Evolutionary conservation across 768 basidiomycete genomes (phyloP), one percentile per base, ranked within the genome.

Genomic region (Tulasnella sp.): DNA sequence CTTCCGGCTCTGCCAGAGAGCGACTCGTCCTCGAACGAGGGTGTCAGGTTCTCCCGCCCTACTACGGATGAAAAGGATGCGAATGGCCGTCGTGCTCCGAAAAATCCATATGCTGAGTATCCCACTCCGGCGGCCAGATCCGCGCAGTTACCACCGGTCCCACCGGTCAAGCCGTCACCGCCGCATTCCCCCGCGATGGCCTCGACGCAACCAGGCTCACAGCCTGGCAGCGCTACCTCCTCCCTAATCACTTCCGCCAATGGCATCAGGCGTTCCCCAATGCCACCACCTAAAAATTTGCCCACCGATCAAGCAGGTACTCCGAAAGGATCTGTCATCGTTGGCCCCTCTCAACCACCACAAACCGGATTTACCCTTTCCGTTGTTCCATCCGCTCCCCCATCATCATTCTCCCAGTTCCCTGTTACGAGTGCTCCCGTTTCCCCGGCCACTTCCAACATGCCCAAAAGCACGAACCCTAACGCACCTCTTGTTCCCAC

Each of bases 191-290:
- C 70, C 34, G 39, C 72, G 11, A 25, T 45, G 22, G 38, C 31
- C 5, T 64, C 19, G 12, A 71, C 49, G 77, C 68, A 72, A 72
- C 64, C 45, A 76, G 58, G 29, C 17, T 64, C 40, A 39, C 37
- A 38, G 12, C 69, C 37, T 64, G 36, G 38, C 75, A 31, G n/a
- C 54, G 12, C 31, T 79, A 81, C 15, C 75, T 82, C 34, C 78
- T 78, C 3, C 76, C 78, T 19, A 76, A 79, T 81, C n/a, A n/a
- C n/a, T n/a, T 80, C 82, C 1, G 79, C 83, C 0, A 78, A 80
- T 8, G 78, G 79, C 3, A 78, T 49, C 19, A 36, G 76, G 8
- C 78, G 78, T 14, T 17, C 77, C n/a, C 68, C 79, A 31, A 78
- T 79, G 34, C 81, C 82, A n/a, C 74, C 79, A 12, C 67, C 80